Conservation (phyloP, 2,329 filamentous ascomycete species). For the Trichoderma hamatum region DNA sequence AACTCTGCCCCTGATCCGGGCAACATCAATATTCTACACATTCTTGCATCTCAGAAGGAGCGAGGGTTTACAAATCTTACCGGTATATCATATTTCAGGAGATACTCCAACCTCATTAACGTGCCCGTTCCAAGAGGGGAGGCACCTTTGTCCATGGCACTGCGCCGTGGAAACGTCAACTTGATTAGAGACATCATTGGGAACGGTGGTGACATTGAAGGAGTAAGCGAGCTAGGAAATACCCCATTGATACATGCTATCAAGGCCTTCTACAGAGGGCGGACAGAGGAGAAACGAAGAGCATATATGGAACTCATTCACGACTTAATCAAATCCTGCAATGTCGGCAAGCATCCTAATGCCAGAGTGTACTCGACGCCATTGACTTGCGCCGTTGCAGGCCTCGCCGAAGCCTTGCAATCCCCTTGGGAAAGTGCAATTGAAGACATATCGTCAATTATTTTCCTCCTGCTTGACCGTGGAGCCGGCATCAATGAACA, state of each 20-base stretch:
- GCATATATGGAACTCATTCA: background rate
- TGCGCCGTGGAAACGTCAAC: background rate
- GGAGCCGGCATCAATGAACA: slow-evolving; percentile 12
- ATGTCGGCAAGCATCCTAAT: background rate
- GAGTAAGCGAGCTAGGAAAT: background rate
- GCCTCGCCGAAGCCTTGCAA: background rate
- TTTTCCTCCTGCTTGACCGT: background rate
- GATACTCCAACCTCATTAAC: background rate
- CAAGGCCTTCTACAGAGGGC: background rate
- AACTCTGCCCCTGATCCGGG: background rate
- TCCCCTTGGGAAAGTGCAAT: background rate
- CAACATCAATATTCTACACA: slow-evolving; percentile 19
- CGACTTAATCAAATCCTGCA: background rate
- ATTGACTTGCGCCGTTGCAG: background rate
- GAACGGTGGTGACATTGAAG: slow-evolving; percentile 17
- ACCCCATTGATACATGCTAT: slow-evolving; percentile 20
- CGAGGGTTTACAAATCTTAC: background rate
- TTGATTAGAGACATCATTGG: background rate
- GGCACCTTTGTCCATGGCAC: slow-evolving; percentile 1
- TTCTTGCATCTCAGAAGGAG: slow-evolving; percentile 1
- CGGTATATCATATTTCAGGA: background rate
- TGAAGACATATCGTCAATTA: background rate
- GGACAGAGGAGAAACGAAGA: background rate
- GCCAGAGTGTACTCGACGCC: background rate
- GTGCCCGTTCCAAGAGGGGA: background rate